These are phyloP conservation scores for Malania oleifera DNA, from an alignment of 164 flowering plant genomes.

Conservation along the genomic window DNA sequence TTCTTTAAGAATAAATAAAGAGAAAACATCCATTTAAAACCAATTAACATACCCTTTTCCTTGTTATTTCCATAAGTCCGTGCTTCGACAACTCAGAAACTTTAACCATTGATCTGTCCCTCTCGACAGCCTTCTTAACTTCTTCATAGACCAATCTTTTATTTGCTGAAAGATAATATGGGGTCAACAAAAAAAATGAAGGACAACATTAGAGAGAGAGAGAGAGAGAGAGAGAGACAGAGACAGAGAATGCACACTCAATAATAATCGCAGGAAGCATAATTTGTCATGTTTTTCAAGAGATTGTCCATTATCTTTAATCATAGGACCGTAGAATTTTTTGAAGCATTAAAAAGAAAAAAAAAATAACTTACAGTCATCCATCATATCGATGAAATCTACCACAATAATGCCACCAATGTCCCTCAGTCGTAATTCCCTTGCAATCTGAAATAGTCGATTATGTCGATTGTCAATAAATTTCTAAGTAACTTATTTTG, in stretches of 20 bases:
- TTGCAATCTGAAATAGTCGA: slow-evolving; percentile 70
- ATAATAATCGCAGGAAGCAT: too few species aligned
- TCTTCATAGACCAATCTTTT: slow-evolving; percentile 92
- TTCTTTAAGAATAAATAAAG: not conserved
- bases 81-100: slow-evolving; percentile 88
- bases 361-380: slow-evolving; percentile 74
- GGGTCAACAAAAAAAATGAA: not conserved
- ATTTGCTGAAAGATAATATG: slow-evolving; percentile 49
- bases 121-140: slow-evolving; percentile 83
- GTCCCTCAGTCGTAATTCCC: slow-evolving; percentile 92
- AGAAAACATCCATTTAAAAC: not conserved
- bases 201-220: not conserved
- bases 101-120: slow-evolving; percentile 75
- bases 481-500: not conserved
- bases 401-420: slow-evolving; percentile 97
- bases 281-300: too few species aligned
- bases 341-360: too few species aligned
- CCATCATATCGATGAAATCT: slow-evolving; percentile 92
- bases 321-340: too few species aligned
- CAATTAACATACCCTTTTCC: slow-evolving; percentile 70
- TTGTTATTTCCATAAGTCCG: slow-evolving; percentile 96
- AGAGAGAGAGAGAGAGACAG: slow-evolving; percentile 10
- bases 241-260: too few species aligned
- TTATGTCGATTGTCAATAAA: not conserved
- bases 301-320: too few species aligned